phyloP scores from a whole-genome alignment of 2,329 filamentous ascomycete genomes.

The Neonectria sp. region DNA sequence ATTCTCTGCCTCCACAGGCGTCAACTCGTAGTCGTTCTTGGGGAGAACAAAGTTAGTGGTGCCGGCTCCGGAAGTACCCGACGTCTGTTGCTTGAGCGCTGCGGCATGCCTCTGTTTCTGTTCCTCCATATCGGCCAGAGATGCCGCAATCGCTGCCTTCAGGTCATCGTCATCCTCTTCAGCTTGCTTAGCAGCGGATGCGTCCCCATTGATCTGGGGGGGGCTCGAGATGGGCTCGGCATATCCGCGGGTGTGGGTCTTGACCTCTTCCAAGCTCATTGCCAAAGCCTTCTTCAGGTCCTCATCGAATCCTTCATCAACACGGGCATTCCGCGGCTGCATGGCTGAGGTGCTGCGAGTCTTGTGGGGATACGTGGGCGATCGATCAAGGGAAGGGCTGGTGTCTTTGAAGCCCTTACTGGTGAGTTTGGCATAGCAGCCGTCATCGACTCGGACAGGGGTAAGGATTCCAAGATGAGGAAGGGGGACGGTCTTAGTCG shows the following conservation, averaged over 20 bases:
- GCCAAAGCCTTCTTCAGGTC: conserved; percentile 94
- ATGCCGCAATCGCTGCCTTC: conserved; percentile 95
- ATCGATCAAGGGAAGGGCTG: conserved; percentile 63
- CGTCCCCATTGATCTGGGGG: conserved; percentile 55
- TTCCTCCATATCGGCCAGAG: conserved; percentile 96
- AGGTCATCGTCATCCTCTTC: conserved; percentile 95
- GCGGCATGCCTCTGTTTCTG: conserved; percentile 94
- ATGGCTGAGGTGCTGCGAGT: conserved; percentile 78
- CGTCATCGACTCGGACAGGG: conserved; percentile 94
- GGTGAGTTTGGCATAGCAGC: conserved; percentile 91
- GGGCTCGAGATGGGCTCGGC: conserved; percentile 69
- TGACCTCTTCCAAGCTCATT: conserved; percentile 96
- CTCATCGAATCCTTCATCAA: conserved; percentile 94
- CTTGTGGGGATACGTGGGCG: conserved; percentile 70
- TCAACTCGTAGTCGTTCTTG: conserved; percentile 95
- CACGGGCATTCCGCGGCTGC: conserved; percentile 90
- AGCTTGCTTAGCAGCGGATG: conserved; percentile 60
- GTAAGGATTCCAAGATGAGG: conserved; percentile 94
- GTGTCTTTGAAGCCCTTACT: conserved; percentile 70
- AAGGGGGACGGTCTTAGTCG: conserved; percentile 87
- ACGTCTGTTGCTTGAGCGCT: conserved; percentile 84
- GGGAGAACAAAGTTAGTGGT: conserved; percentile 71
- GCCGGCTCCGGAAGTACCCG: conserved; percentile 57
- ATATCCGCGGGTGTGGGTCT: conserved; percentile 81
- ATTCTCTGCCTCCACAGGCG: conserved; percentile 94